These are phyloP conservation scores for Pseudocercospora fuligena DNA, from an alignment of 2,329 filamentous ascomycete species.

Conservation along the genomic window DNA sequence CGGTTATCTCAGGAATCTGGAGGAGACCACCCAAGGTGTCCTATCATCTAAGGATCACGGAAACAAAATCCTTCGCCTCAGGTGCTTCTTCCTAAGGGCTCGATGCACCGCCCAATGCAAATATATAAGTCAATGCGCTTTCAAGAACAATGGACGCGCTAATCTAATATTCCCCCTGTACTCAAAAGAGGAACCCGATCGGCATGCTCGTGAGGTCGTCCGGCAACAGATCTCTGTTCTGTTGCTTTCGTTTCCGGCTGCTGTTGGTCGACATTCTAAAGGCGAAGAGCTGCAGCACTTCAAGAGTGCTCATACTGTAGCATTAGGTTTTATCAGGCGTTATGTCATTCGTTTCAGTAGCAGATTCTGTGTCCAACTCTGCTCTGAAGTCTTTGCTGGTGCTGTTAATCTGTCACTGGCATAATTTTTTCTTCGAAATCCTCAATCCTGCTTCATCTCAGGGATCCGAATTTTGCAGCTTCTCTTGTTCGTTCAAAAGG, in stretches of 20 bases:
- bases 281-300: not conserved
- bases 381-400: slow-evolving; percentile 1
- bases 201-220: not conserved
- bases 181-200: not conserved
- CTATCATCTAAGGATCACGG: not conserved
- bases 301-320: slow-evolving; percentile 1
- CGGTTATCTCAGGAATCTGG: not conserved
- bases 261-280: slow-evolving; percentile 10
- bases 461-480: slow-evolving; percentile 33
- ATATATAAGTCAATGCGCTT: not conserved
- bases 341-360: slow-evolving; percentile 1
- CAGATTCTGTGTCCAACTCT: slow-evolving; percentile 15
- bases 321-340: slow-evolving; percentile 9
- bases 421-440: slow-evolving; percentile 9
- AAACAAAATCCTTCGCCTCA: not conserved
- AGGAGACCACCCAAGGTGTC: not conserved
- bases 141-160: not conserved
- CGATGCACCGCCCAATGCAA: not conserved
- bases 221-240: not conserved
- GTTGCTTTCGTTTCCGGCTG: not conserved
- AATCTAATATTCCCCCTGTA: not conserved
- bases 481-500: slow-evolving; percentile 34
- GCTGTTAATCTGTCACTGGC: not conserved
- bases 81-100: not conserved
- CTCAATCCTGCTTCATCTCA: slow-evolving; percentile 5